Conservation (phyloP, 768 basidiomycete genomes). For the Gloeostereum incarnatum region DNA sequence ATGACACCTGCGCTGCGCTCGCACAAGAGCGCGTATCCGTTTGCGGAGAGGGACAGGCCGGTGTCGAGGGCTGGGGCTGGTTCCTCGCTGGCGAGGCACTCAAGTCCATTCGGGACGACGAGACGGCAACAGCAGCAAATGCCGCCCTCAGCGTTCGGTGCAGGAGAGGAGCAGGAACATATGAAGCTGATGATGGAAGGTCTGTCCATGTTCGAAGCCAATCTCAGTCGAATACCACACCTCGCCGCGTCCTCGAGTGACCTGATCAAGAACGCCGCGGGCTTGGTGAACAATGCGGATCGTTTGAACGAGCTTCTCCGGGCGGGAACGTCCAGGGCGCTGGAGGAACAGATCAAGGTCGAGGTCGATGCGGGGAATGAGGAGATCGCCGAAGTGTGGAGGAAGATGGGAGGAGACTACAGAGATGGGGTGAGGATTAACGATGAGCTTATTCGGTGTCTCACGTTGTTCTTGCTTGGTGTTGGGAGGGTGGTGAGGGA, state of each 20-base stretch:
- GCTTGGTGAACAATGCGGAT: conserved; percentile 57
- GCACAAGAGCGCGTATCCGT: conserved; percentile 27
- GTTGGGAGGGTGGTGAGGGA: conserved; percentile 65
- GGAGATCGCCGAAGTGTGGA: conserved; percentile 54
- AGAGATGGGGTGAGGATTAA: conserved; percentile 62
- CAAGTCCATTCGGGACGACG: conserved; percentile 20
- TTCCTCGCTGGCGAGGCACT: conserved; percentile 14
- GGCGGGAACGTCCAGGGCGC: conserved; percentile 42
- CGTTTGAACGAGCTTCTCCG: conserved; percentile 55
- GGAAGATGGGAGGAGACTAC: conserved; percentile 59
- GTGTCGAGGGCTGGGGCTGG: conserved; percentile 11
- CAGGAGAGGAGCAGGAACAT: conserved; percentile 36
- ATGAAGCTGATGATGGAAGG: conserved; percentile 63
- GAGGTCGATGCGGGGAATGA: conserved; percentile 45
- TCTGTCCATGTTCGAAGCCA: conserved; percentile 58
- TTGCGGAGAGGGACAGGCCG: conserved; percentile 5
- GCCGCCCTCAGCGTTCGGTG: conserved; percentile 8
- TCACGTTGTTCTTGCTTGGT: conserved; percentile 71
- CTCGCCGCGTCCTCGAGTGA: conserved; percentile 34
- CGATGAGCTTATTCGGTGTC: conserved; percentile 69
- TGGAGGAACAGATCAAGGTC: conserved; percentile 68
- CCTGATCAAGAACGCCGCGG: conserved; percentile 50
- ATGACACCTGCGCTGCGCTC: conserved; percentile 26
- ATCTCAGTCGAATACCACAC: conserved; percentile 47
- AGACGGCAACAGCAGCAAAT: conserved; percentile 10